Conservation (phyloP, 1,284 basidiomycete species). For the Fomitopsis pinicola region DNA sequence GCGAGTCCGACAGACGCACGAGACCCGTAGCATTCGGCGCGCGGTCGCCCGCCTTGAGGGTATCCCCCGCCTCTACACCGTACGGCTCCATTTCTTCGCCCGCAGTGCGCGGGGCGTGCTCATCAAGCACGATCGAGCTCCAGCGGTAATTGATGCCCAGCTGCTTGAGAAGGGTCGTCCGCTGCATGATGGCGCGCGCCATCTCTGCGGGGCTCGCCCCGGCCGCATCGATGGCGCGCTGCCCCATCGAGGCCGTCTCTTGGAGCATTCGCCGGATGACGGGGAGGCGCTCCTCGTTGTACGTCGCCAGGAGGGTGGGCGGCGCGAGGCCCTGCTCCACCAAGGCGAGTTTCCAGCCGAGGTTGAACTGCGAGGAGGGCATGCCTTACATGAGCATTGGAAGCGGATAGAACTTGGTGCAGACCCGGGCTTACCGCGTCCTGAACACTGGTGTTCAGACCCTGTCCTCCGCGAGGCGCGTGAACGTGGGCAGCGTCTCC, state of each 20-base stretch:
- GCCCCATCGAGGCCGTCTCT: conserved; percentile 9
- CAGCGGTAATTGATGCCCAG: conserved; percentile 44
- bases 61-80: conserved; percentile 7
- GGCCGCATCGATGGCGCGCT: neutral
- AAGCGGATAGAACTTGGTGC: neutral
- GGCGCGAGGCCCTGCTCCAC: conserved; percentile 22
- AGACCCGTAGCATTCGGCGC: conserved; percentile 40
- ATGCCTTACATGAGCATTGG: neutral
- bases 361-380: conserved; percentile 21
- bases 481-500: conserved; percentile 27
- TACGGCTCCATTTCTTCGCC: conserved; percentile 16
- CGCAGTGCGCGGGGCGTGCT: conserved; percentile 9
- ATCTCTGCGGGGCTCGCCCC: neutral
- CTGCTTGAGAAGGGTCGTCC: conserved; percentile 22
- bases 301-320: conserved; percentile 20
- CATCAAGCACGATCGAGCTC: conserved; percentile 40
- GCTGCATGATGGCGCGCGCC: conserved; percentile 8
- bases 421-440: conserved; percentile 2
- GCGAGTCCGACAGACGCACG: conserved; percentile 1
- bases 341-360: conserved; percentile 30
- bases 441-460: conserved; percentile 9
- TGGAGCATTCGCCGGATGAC: conserved; percentile 23
- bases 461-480: conserved; percentile 26
- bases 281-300: conserved; percentile 24
- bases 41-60: conserved; percentile 39